Evolutionary conservation across 805 yeast species (phyloP), one percentile per base, ranked within the genome.

Genomic region (Teunomyces cretensis): DNA sequence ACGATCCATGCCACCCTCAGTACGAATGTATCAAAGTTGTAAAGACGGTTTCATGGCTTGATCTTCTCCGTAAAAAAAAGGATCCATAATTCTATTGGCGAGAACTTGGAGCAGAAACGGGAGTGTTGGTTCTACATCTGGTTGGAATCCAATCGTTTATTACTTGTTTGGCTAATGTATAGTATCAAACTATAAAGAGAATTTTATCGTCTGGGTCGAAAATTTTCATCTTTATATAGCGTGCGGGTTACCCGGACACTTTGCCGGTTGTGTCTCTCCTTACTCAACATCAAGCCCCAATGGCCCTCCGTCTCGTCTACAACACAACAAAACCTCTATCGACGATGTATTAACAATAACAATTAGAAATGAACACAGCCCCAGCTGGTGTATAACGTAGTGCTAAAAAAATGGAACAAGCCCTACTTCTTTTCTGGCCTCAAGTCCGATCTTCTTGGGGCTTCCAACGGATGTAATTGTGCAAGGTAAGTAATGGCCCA

Each of bases 401-500:
- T 8, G 28, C 28, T 11, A 26, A 11, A 12, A 14, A 26, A 11
- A n/a, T 31, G 3, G 9, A 14, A 31, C 15, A 6, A 5, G 30
- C 11, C 4, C 26, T 35, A 35, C 26, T 35, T 35, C 22, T 41
- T 19, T 28, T 90, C 96, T 8, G 95, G 96, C 70, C 97, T 83
- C 63, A 90, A 69, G 60, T 91, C 96, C 1, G 95, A 81, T 57
- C 97, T 81, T 64, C 86, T 86, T 33, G 97, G 97, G 35, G 81
- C 89, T 47, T 88, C 96, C 58, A 91, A 74, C 6, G 97, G 97
- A 67, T 91, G 97, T 47, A 91, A 72, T 64, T 91, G 97, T 46
- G 82, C 76, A 53, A 90, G 73, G 61, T 89, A 90, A 6, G 97
- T 90, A 58, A 90, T 83, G 27, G 97, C 97, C 95, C 95, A 87